Evolutionary conservation across 345 rosid species (phyloP).

Genomic region (Eucalyptus regnans): DNA sequence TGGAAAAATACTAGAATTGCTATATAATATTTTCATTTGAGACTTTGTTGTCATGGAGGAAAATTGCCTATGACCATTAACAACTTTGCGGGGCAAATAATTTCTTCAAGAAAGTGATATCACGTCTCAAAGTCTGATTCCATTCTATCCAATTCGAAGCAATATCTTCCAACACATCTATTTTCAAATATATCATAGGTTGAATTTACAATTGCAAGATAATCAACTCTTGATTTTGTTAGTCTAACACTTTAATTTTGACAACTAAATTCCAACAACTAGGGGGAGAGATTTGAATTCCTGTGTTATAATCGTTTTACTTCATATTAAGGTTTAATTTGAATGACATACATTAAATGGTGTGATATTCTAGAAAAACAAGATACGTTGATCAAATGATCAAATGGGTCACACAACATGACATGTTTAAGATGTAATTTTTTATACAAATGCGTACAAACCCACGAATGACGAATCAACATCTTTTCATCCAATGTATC

Average conservation of each 20-base stretch:
- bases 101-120: fast-evolving
- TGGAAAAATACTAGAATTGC: too few species aligned
- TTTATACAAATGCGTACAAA: not conserved
- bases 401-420: not conserved
- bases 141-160: too few species aligned
- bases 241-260: not conserved
- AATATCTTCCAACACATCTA: not conserved
- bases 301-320: not conserved
- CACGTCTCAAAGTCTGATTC: fast-evolving
- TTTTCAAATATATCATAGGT: not conserved
- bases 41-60: too few species aligned
- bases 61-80: too few species aligned
- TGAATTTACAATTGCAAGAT: not conserved
- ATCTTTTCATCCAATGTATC: not conserved
- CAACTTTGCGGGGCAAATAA: too few species aligned
- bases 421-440: not conserved
- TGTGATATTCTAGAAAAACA: not conserved
- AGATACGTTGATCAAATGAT: not conserved
- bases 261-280: not conserved
- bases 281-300: not conserved
- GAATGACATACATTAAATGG: not conserved
- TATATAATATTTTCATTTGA: too few species aligned
- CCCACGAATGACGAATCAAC: fast-evolving
- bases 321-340: not conserved
- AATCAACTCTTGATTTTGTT: not conserved